Evolutionary conservation across 2,329 filamentous ascomycete species (phyloP).

Genomic region (Coniochaeta pulveracea): DNA sequence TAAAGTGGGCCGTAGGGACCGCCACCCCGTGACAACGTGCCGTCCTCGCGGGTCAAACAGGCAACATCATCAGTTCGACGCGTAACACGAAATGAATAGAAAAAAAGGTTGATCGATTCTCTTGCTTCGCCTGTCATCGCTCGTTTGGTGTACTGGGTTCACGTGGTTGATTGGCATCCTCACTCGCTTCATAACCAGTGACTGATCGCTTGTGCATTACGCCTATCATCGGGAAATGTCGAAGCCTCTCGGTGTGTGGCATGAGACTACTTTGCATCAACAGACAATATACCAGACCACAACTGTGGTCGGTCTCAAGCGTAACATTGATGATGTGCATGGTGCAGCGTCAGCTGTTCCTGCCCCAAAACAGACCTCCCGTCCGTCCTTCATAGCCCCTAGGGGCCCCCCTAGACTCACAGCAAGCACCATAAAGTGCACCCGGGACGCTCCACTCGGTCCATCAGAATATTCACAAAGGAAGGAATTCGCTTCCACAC

Average conservation of each 20-base stretch:
- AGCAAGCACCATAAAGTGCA: slow-evolving; percentile 13
- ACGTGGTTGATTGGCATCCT: background rate
- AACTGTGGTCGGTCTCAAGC: slow-evolving; percentile 14
- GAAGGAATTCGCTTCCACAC: slow-evolving; percentile 37
- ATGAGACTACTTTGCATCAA: slow-evolving; percentile 13
- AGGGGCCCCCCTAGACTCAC: slow-evolving; percentile 10
- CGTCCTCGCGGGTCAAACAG: too few species aligned
- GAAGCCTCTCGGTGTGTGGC: slow-evolving; percentile 10
- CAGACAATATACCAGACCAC: slow-evolving; percentile 9
- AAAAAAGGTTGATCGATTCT: too few species aligned
- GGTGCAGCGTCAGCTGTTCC: background rate
- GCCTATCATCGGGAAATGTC: background rate
- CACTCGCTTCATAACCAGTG: background rate
- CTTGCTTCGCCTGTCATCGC: background rate
- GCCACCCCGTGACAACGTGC: too few species aligned
- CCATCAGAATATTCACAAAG: slow-evolving; percentile 48
- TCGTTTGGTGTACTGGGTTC: background rate
- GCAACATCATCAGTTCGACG: too few species aligned
- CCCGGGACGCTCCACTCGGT: slow-evolving; percentile 1
- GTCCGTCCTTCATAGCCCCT: slow-evolving; percentile 5
- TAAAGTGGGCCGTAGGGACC: too few species aligned
- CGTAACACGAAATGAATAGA: too few species aligned
- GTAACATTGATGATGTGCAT: slow-evolving; percentile 9
- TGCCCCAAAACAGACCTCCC: slow-evolving; percentile 5
- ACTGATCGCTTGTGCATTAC: background rate